phyloP scores from a whole-genome alignment of 495 filamentous ascomycete genomes.

The Collariella sp. region DNA sequence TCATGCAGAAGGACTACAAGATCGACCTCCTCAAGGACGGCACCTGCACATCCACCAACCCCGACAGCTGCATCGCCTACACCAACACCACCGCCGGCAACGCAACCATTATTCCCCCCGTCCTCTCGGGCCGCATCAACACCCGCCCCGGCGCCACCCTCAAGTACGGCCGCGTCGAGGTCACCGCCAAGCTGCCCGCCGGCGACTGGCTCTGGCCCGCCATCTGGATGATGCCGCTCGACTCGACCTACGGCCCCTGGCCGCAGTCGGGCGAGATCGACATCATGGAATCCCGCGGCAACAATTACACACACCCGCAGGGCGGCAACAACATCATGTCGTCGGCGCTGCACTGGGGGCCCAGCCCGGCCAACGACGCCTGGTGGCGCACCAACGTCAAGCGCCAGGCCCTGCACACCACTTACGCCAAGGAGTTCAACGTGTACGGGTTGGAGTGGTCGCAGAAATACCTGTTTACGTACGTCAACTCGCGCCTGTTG shows the following conservation, averaged over 20 bases:
- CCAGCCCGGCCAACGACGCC: conserved; percentile 50
- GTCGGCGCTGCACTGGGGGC: conserved; percentile 77
- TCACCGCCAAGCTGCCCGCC: conserved; percentile 60
- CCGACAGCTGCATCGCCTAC: conserved; percentile 49
- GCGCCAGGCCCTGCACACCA: conserved; percentile 65
- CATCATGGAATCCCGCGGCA: conserved; percentile 69
- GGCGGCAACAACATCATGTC: conserved; percentile 77
- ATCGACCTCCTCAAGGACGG: conserved; percentile 58
- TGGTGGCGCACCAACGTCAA: conserved; percentile 76
- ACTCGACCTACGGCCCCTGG: conserved; percentile 66
- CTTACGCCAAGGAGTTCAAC: conserved; percentile 58
- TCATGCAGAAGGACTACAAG: conserved; percentile 53
- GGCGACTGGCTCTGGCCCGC: conserved; percentile 90
- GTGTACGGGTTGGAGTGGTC: conserved; percentile 79
- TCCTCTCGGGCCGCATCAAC: conserved; percentile 69
- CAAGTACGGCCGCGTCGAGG: conserved; percentile 75
- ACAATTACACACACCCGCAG: conserved; percentile 62
- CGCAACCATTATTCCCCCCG: conserved; percentile 66
- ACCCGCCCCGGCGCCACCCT: conserved; percentile 60
- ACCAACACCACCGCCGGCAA: conserved; percentile 61
- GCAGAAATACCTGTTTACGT: conserved; percentile 81
- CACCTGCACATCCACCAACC: conserved; percentile 52
- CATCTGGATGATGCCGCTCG: conserved; percentile 82
- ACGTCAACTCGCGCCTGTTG: conserved; percentile 68
- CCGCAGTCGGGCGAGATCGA: conserved; percentile 81